phyloP scores from a whole-genome alignment of 1,139 yeast genomes.

The Diutina pseudorugosa region DNA sequence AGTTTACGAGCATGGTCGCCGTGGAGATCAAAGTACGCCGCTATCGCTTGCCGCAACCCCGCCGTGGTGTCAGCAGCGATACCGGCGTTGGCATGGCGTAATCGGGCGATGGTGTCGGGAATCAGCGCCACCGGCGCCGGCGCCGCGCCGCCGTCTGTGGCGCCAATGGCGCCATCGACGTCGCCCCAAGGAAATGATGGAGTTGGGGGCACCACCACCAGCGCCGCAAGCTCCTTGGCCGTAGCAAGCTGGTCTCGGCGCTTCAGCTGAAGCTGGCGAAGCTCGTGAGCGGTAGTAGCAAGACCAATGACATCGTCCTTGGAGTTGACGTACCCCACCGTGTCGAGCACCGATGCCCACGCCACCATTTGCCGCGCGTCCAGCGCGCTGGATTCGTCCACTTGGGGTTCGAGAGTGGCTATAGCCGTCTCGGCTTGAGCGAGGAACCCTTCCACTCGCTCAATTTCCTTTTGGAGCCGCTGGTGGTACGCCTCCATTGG shows the following conservation, averaged over 20 bases:
- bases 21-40: not conserved
- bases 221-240: not conserved
- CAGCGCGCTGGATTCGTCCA: not conserved
- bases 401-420: not conserved
- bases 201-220: not conserved
- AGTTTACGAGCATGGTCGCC: not conserved
- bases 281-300: not conserved
- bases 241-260: not conserved
- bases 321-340: not conserved
- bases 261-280: not conserved
- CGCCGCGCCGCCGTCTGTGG: not conserved
- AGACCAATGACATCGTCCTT: conserved; percentile 1
- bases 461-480: not conserved
- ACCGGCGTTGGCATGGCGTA: not conserved
- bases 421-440: not conserved
- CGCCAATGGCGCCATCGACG: not conserved
- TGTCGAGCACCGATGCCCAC: not conserved
- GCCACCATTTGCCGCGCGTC: not conserved
- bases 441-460: not conserved
- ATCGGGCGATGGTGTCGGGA: not conserved
- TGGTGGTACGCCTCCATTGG: conserved; percentile 1
- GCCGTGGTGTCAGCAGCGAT: not conserved
- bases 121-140: not conserved
- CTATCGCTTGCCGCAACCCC: not conserved
- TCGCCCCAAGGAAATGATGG: not conserved